A percentile compares a stretch with the other conserved stretches of the same genome.
Conservation (phyloP, 148 eudicot genomes). For the Diospyros kaki region DNA sequence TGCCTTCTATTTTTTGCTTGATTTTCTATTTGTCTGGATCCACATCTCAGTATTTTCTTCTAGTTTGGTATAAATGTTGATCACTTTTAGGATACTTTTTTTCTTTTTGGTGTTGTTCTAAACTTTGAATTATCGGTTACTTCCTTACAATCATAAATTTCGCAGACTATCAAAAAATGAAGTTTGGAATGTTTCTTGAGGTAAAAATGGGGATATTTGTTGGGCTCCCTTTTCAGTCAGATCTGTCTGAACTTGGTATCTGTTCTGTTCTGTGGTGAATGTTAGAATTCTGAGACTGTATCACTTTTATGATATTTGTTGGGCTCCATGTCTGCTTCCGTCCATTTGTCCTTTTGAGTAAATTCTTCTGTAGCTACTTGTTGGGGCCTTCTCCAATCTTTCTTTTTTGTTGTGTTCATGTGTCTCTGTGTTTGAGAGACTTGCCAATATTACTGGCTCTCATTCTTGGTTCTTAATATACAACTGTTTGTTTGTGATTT, state of each 20-base stretch:
- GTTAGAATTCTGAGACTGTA: not conserved
- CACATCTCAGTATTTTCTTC: not conserved
- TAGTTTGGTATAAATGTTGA: not conserved
- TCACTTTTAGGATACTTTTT: not conserved
- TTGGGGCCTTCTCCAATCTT: not conserved
- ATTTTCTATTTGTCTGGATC: not conserved
- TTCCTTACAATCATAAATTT: not conserved
- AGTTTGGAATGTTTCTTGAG: not conserved
- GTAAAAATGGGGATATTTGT: not conserved
- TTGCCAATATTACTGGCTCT: not conserved
- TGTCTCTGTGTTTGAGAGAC: not conserved
- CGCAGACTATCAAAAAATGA: not conserved
- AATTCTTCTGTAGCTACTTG: not conserved
- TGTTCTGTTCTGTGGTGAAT: not conserved
- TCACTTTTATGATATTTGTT: too few species aligned
- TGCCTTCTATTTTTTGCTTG: not conserved
- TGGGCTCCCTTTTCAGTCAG: not conserved
- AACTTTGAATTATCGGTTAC: not conserved
- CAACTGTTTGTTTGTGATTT: not conserved
- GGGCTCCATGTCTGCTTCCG: not conserved
- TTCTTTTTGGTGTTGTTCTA: not conserved
- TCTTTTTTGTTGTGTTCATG: not conserved
- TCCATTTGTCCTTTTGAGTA: not conserved
- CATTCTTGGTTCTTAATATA: not conserved
- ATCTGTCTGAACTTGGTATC: not conserved